Evolutionary conservation across 1,284 basidiomycete genomes (phyloP), one percentile per base, ranked within the genome.

Genomic region (Xerocomus amazonicus): DNA sequence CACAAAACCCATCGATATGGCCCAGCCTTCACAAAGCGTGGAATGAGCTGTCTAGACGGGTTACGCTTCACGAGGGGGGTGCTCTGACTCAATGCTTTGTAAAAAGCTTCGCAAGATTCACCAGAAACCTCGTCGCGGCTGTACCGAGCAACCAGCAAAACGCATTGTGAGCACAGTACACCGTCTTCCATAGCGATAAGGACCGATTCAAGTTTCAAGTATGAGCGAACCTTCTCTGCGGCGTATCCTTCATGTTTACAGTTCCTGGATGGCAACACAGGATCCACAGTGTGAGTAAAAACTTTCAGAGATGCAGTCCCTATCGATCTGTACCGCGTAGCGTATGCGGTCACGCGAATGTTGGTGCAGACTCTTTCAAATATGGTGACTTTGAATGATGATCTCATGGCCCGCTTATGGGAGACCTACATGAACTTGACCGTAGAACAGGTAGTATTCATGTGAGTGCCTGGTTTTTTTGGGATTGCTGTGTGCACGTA

Each of bases 311-410:
- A 47, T 23, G 5, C 38, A 42, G 43, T 45, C 8, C 16, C 3
- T 31, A 38, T 35, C n/a, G 32, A 43, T 43, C 46, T 8, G 31
- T 45, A 27, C 45, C 32, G 39, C 35, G 40, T 56, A 90, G 88
- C 77, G 44, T 74, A 78, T 52, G 65, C 72, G 4, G 70, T 74
- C 32, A 79, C 83, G 4, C 74, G 84, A 27, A 74, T 86, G 54
- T 70, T 88, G 29, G 73, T 81, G 3, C 88, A 91, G 64, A 70
- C 83, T 4, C 70, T 91, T 34, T 85, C 87, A 26, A 91, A 91
- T 63, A 71, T 88, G 29, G 76, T 90, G 39, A 89, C 88, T 3
- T 70, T 74, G 14, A 89, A 90, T 59, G 79, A 84, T 40, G 56
- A 56, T 7, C 71, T 87, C 35, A 72, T 80, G 49, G 61, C 72